These are phyloP conservation scores for Selaginella tamariscina DNA, from an alignment of 75 land plant genomes.

Conservation along the genomic window DNA sequence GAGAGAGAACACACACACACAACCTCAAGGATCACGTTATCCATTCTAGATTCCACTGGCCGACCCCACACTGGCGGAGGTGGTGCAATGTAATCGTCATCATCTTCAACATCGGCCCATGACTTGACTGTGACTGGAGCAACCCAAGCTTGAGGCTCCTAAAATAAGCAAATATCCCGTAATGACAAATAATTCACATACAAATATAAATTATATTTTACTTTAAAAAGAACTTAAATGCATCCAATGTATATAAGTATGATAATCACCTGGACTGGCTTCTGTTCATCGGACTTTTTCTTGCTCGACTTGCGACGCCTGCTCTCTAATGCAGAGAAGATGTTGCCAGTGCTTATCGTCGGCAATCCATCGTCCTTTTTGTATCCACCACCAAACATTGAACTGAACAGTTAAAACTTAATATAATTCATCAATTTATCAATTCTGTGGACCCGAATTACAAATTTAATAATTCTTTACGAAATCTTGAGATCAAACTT, in stretches of 20 bases:
- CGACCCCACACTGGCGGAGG: slow-evolving; percentile 24
- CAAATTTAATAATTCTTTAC: too few relatives aligned
- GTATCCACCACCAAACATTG: slow-evolving; percentile 79
- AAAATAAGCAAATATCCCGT: slow-evolving; percentile 27
- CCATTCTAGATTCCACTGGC: too few relatives aligned
- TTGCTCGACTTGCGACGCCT: slow-evolving; percentile 50
- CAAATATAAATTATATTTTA: too few relatives aligned
- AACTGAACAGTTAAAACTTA: too few relatives aligned
- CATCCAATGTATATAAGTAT: too few relatives aligned
- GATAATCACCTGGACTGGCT: slow-evolving; percentile 30
- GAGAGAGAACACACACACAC: too few relatives aligned
- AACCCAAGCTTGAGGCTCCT: slow-evolving; percentile 83
- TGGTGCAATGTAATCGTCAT: slow-evolving; percentile 80
- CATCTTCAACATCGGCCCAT: slow-evolving; percentile 92
- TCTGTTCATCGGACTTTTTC: slow-evolving; percentile 61
- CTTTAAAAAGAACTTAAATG: too few relatives aligned
- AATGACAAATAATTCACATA: too few relatives aligned
- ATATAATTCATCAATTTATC: too few relatives aligned
- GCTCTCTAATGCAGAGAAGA: slow-evolving; percentile 75
- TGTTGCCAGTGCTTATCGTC: slow-evolving; percentile 62
- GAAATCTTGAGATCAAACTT: too few relatives aligned
- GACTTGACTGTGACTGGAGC: slow-evolving; percentile 52
- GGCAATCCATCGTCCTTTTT: slow-evolving; percentile 70
- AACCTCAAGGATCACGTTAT: too few relatives aligned
- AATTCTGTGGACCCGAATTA: too few relatives aligned